Evolutionary conservation across 2,329 filamentous ascomycete species (phyloP), one percentile per base, ranked within the genome.

Genomic region (Penicillium sp.): DNA sequence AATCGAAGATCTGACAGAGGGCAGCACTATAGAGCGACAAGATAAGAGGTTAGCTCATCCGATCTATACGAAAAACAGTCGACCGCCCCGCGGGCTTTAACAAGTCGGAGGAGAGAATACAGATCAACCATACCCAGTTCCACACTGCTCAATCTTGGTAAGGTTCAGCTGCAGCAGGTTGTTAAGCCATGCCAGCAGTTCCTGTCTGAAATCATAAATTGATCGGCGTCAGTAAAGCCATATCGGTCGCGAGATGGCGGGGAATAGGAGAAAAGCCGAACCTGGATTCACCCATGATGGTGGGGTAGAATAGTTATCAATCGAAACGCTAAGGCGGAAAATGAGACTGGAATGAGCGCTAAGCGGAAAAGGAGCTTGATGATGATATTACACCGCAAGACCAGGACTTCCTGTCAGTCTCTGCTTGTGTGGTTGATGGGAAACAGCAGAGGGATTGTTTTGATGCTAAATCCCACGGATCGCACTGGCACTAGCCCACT

Each of bases 121-220:
- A 44, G 57, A 56, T 61, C 44, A 50, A 60, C 62, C 82, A 68
- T 87, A 97, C 93, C 93, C 94, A 72, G 93, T 97, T 75, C 94
- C 94, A 76, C 93, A 97, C 83, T 99, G 94, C 81, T 99, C 94
- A 74, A 99, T 91, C 79, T 97, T 97, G 70, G 89, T 97, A 70
- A 99, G 87, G 81, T 97, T 99, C 71, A 99, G 88, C 81, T 97
- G 92, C 50, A 99, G 87, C 61, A 99, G 89, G 83, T 90, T 93
- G 83, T 99, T 99, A 66, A 97, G 82, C 94, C 94, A 99, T 79
- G 87, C 85, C 68, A 99, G 83, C 68, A 99, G 86, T 81, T 99
- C 94, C 80, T 99, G 94, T 82, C 94, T 97, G 46, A 34, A 44
- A 11, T 13, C 13, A 40, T 57, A 62, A 32, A 42, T n/a, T 35